phyloP scores from a whole-genome alignment of 139 green algal genomes.

The Choricystis sp. region DNA sequence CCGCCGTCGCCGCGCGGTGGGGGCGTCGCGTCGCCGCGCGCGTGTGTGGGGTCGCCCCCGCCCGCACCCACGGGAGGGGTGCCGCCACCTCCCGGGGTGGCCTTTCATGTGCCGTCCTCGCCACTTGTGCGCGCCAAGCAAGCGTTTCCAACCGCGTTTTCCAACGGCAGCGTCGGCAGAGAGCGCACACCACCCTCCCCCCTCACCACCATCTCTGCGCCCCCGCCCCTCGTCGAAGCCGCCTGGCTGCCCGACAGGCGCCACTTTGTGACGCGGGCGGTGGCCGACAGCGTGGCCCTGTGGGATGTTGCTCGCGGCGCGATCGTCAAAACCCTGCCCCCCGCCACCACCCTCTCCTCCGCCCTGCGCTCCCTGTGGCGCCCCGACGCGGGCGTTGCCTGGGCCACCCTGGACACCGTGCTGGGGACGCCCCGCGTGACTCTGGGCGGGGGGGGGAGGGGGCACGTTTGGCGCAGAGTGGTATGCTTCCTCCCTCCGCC shows the following conservation, averaged over 20 bases:
- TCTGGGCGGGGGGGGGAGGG: too few relatives aligned
- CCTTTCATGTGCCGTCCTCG: not conserved
- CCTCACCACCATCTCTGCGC: not conserved
- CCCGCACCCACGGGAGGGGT: slow-evolving; percentile 9
- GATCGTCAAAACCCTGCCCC: too few relatives aligned
- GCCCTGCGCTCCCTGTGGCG: too few relatives aligned
- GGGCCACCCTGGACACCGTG: too few relatives aligned
- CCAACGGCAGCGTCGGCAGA: not conserved
- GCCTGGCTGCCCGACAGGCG: not conserved
- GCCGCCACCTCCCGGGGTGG: too few relatives aligned
- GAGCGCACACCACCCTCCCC: too few relatives aligned
- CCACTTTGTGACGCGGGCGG: not conserved
- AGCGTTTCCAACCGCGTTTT: not conserved
- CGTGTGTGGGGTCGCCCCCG: not conserved
- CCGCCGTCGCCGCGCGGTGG: not conserved
- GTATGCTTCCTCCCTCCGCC: too few relatives aligned
- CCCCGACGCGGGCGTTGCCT: too few relatives aligned
- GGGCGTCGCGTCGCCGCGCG: not conserved
- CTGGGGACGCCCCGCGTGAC: too few relatives aligned
- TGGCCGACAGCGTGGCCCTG: not conserved
- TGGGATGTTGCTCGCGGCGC: not conserved
- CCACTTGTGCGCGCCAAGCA: not conserved
- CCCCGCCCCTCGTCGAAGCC: not conserved
- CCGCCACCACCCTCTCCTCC: too few relatives aligned
- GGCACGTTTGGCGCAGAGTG: too few relatives aligned